These are phyloP conservation scores for Rhizodiscina lignyota DNA, from an alignment of 495 filamentous ascomycete genomes.

Conservation along the genomic window DNA sequence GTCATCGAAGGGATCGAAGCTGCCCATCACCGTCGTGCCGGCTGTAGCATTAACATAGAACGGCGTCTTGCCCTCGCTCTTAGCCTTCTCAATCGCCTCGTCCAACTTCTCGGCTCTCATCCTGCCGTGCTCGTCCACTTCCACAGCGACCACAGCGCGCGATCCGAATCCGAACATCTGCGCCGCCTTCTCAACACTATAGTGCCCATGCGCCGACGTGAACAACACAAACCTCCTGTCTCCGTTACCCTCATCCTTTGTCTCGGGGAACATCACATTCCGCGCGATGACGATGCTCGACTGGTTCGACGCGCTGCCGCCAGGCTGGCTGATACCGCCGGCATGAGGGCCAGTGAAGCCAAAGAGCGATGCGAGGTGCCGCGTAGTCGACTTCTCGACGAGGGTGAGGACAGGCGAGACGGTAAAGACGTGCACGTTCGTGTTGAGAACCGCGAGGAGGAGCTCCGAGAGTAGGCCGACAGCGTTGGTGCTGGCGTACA, in stretches of 20 bases:
- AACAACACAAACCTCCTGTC: conserved; percentile 60
- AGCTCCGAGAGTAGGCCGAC: conserved; percentile 72
- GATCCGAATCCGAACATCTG: conserved; percentile 73
- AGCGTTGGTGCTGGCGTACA: conserved; percentile 75
- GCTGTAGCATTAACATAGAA: conserved; percentile 95
- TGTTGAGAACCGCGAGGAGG: conserved; percentile 68
- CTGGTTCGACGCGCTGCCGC: conserved; percentile 71
- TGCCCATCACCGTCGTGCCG: conserved; percentile 83
- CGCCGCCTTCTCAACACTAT: conserved; percentile 87
- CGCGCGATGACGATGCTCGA: conserved; percentile 80
- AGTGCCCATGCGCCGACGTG: conserved; percentile 79
- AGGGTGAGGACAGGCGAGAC: conserved; percentile 78
- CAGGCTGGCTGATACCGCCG: conserved; percentile 76
- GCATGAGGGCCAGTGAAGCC: conserved; percentile 55
- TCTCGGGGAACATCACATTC: conserved; percentile 63
- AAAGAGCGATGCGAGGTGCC: conserved; percentile 54
- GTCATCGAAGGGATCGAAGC: conserved; percentile 64
- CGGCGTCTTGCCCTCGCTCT: conserved; percentile 51
- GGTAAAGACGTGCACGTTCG: conserved; percentile 79
- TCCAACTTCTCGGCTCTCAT: conserved; percentile 56
- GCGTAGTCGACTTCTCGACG: conserved; percentile 64
- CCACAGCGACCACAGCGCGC: conserved; percentile 51
- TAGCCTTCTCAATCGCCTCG: conserved; percentile 37
- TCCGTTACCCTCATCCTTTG: conserved; percentile 54
- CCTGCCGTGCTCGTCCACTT: conserved; percentile 51